Evolutionary conservation across 2,329 filamentous ascomycete species (phyloP), one percentile per base, ranked within the genome.

Genomic region (Ophiognomonia clavigignenti-juglandacearum): DNA sequence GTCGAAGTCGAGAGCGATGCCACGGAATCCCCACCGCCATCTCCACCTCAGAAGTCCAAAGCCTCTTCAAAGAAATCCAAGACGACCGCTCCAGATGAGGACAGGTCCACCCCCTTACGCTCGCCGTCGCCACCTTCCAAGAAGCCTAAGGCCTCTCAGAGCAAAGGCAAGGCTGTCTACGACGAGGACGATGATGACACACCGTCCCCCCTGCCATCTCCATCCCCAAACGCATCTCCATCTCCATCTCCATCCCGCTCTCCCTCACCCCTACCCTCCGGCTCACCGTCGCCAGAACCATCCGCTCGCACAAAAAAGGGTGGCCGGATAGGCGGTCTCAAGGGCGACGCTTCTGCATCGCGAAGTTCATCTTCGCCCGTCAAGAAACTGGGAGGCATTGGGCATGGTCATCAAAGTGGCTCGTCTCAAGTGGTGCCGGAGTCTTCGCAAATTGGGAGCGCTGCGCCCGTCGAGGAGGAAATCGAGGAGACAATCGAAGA

Each of bases 401-500:
- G 43, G 11, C 23, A 34, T 4, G 24, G 16, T 4, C 35, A 26
- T 10, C 19, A 20, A 8, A 26, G n/a, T 6, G 36, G 43, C 14
- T 39, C 43, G 4, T 45, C 43, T 19, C 43, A 45, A 19, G 43
- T 29, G 16, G 43, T 18, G 26, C 9, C 14, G 14, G 19, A n/a
- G 31, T 41, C 39, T 13, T 37, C 42, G 8, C 40, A 26, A 27
- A 38, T 29, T 20, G 50, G 10, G 14, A 32, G 18, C n/a, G 23
- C 9, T 11, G 20, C 3, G 10, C 18, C 59, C 24, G 47, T 61
- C 23, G 65, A 68, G 47, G 71, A 73, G 51, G 71, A 66, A 0
- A 71, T 70, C 3, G 62, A 66, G 52, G 70, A 75, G 42, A 61
- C 69, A 22, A 73, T 70, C 4, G 63, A 66, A 52, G 70, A 75